These are phyloP conservation scores for Cystobasidium slooffiae DNA, from an alignment of 1,284 basidiomycete genomes.

Conservation along the genomic window DNA sequence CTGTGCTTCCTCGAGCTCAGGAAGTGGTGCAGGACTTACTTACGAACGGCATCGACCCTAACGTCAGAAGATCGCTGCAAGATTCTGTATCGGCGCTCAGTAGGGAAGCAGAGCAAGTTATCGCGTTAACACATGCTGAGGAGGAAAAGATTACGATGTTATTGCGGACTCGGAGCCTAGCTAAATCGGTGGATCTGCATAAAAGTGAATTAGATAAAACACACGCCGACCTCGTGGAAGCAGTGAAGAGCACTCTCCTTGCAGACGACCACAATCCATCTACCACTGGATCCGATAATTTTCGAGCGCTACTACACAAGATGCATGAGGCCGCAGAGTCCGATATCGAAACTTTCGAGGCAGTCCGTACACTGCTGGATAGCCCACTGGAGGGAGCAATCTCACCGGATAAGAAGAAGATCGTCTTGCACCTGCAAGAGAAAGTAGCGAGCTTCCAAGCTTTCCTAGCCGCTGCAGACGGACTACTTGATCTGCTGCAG, in stretches of 20 bases:
- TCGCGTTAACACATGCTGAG: neutral
- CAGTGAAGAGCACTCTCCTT: no score
- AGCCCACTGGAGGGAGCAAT: neutral
- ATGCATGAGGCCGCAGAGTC: no score
- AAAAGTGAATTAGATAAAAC: no score
- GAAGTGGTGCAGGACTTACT: conserved; percentile 16
- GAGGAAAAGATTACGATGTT: neutral
- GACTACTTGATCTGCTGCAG: neutral
- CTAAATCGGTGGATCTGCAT: no score
- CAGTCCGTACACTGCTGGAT: no score
- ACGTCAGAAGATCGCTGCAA: conserved; percentile 29
- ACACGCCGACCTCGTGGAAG: no score
- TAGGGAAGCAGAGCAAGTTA: neutral
- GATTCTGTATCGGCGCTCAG: conserved; percentile 9
- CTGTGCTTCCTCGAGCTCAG: conserved; percentile 9
- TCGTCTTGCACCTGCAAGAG: neutral
- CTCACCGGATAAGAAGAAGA: neutral
- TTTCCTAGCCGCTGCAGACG: no score
- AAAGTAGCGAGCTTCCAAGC: neutral
- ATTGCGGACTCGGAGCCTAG: neutral
- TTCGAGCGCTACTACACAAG: no score
- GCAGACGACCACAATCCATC: no score
- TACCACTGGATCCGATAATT: no score
- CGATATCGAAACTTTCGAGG: no score
- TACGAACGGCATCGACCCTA: conserved; percentile 36